These are phyloP conservation scores for Boletus tomentosulus DNA, from an alignment of 768 basidiomycete genomes.

Conservation along the genomic window DNA sequence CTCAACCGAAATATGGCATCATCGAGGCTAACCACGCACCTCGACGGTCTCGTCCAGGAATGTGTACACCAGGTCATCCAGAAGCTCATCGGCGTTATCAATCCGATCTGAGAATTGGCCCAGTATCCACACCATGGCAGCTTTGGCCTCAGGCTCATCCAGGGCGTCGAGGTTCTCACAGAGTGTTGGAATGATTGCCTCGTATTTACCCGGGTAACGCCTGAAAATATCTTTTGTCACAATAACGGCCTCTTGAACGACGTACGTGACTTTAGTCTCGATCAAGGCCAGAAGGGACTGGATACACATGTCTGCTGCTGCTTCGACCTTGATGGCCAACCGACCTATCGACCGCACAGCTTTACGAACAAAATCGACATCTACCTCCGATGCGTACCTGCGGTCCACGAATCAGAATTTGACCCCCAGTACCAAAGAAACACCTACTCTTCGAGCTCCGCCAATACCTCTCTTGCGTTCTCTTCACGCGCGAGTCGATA, in stretches of 20 bases:
- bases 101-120: conserved; percentile 96
- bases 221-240: conserved; percentile 99
- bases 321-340: conserved; percentile 94
- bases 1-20: neutral
- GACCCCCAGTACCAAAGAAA: neutral
- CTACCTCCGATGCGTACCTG: conserved; percentile 97
- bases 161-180: conserved; percentile 89
- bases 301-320: conserved; percentile 88
- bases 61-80: conserved; percentile 86
- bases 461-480: conserved; percentile 87
- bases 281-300: conserved; percentile 80
- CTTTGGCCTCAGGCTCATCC: conserved; percentile 95
- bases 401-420: neutral
- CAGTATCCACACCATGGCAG: conserved; percentile 97
- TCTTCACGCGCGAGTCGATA: conserved; percentile 94
- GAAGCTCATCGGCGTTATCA: conserved; percentile 90
- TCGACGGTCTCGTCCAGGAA: conserved; percentile 94
- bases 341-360: conserved; percentile 96
- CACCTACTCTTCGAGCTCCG: conserved; percentile 89
- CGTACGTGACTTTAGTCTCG: conserved; percentile 91
- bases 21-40: conserved; percentile 40
- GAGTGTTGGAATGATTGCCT: conserved; percentile 89
- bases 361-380: conserved; percentile 97
- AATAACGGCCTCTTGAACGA: conserved; percentile 95
- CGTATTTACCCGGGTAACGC: conserved; percentile 93